Evolutionary conservation across 2,329 filamentous ascomycete genomes (phyloP), one percentile per base, ranked within the genome.

Genomic region (Stagonosporopsis tanaceti): DNA sequence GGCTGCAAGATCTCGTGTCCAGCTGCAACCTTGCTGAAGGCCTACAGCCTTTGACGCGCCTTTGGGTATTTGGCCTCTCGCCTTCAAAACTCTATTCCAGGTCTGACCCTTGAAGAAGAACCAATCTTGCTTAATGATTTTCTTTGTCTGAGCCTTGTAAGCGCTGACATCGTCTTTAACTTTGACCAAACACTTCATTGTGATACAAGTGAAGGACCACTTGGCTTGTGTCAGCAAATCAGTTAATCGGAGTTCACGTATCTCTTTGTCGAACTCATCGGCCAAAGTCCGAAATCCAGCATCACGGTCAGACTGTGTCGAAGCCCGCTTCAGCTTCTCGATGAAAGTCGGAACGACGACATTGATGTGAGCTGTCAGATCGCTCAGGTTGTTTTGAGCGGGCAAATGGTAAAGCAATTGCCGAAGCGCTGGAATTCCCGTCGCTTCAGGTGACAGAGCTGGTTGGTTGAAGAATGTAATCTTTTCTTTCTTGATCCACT

Each of bases 41-140:
- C 66, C 67, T 37, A 56, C 61, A 2, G 68, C 68, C 9, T 58
- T 57, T 1, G 67, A 69, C 0, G 52, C 41, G 0, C 62, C 63
- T 14, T 59, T 32, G 1, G 37, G 51, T 4, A 71, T 46, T 3
- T 22, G 42, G 2, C 66, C 68, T 7, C 48, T 47, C 5, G 32
- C 11, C 35, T 64, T 68, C 8, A 71, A 12, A 3, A 67, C 45
- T 6, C 59, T 58, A 1, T 55, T 63, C 51, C 67, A 66, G 1
- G 60, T 61, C 4, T 42, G n/a, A 25, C 30, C 28, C 25, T 50
- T 54, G 12, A 61, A 32, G 0, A n/a, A 32, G 14, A 60, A 25
- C 64, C 65, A 66, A 2, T 50, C 11, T 4, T 59, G 28, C 28
- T 32, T 32, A 9, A 32, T 32, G 11, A 32, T 32, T 12, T 12